phyloP scores from a whole-genome alignment of 164 flowering plant species.

The Macadamia integrifolia region DNA sequence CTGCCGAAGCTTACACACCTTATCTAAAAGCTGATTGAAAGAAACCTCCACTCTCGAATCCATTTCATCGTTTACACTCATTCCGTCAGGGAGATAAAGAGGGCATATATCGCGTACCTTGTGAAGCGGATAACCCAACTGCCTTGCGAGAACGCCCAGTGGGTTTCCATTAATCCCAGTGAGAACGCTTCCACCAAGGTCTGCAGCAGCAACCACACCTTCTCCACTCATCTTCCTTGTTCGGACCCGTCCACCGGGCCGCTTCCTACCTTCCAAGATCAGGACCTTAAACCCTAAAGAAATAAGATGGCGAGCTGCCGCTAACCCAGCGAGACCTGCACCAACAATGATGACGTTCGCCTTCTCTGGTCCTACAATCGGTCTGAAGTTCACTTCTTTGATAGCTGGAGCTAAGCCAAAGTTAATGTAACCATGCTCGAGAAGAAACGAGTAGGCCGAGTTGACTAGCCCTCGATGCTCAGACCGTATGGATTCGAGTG shows the following conservation, averaged over 20 bases:
- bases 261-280: constrained; percentile 70
- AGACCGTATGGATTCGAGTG: constrained; percentile 58
- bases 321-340: constrained; percentile 81
- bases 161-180: constrained; percentile 99
- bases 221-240: constrained; percentile 65
- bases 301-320: constrained; percentile 75
- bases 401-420: constrained; percentile 74
- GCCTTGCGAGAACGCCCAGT: constrained; percentile 88
- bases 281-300: constrained; percentile 79
- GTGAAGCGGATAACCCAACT: constrained; percentile 78
- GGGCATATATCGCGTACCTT: constrained; percentile 98
- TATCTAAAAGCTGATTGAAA: constrained; percentile 82
- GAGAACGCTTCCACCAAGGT: constrained; percentile 91
- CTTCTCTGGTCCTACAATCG: constrained; percentile 23
- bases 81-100: constrained; percentile 82
- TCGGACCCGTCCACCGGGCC: constrained; percentile 88
- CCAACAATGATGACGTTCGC: constrained; percentile 70
- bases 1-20: constrained; percentile 89
- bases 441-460: constrained; percentile 60
- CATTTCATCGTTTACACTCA: constrained; percentile 54
- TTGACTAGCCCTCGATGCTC: constrained; percentile 61
- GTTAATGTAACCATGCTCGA: constrained; percentile 82
- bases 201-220: constrained; percentile 69
- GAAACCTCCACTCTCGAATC: constrained; percentile 75
- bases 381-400: constrained; percentile 36